These are phyloP conservation scores for Sporodiniella umbellata DNA, from an alignment of 371 early-diverging fungal species.

Conservation along the genomic window DNA sequence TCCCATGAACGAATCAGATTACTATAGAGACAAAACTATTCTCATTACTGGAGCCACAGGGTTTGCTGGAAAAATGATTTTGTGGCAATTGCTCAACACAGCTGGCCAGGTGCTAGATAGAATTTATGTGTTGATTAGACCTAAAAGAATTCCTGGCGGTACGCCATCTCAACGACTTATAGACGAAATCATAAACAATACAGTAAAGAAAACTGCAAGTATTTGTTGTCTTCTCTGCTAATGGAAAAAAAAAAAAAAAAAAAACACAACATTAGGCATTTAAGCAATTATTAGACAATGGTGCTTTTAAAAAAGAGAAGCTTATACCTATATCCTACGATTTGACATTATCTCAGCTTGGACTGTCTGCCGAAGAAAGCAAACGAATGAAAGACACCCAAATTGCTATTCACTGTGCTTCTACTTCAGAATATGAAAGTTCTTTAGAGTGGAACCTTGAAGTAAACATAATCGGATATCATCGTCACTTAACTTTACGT, in stretches of 20 bases:
- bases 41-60: constrained; percentile 55
- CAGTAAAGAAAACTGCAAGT: constrained; percentile 11
- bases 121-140: constrained; percentile 26
- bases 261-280: constrained; percentile 13
- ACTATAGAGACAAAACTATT: constrained; percentile 24
- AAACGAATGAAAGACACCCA: constrained; percentile 32
- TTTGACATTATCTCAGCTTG: constrained; percentile 41
- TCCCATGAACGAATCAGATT: constrained; percentile 10
- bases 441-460: constrained; percentile 43
- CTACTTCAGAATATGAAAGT: constrained; percentile 46
- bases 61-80: constrained; percentile 51
- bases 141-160: constrained; percentile 22
- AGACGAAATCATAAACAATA: constrained; percentile 22
- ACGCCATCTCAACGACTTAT: constrained; percentile 23
- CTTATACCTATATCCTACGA: constrained; percentile 45
- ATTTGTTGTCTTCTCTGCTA: too few relatives aligned
- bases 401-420: constrained; percentile 51
- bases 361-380: constrained; percentile 39
- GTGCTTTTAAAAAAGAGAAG: constrained; percentile 27
- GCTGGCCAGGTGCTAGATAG: constrained; percentile 18
- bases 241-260: too few relatives aligned
- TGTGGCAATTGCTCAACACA: constrained; percentile 38
- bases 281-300: constrained; percentile 6
- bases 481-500: background rate
- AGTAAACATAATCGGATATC: constrained; percentile 14